Evolutionary conservation across 148 eudicot genomes (phyloP).

Genomic region (Limonium bicolor): DNA sequence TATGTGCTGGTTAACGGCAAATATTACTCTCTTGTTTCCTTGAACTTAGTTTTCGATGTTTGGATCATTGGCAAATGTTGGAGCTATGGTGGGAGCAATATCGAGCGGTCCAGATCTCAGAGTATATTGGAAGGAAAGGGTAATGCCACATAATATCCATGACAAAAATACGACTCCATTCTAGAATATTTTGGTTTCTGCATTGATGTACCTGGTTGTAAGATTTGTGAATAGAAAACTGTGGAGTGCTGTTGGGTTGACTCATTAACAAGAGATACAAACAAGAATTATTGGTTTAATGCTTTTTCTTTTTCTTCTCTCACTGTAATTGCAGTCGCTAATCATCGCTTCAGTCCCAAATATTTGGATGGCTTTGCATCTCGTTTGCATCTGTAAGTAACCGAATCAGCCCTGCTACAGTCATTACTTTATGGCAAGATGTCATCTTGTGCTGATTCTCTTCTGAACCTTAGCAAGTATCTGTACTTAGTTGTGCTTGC

Average conservation of each 20-base stretch:
- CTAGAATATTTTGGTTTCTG: too few relatives aligned
- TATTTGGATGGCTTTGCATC: conserved; percentile 45
- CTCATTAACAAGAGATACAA: too few relatives aligned
- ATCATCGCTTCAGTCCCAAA: conserved; percentile 57
- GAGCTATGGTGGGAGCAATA: conserved; percentile 95
- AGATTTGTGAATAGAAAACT: too few relatives aligned
- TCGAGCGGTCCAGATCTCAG: conserved; percentile 83
- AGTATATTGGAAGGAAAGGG: conserved; percentile 82
- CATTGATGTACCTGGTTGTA: too few relatives aligned
- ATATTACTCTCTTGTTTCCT: background rate
- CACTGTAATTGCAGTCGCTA: conserved; percentile 25
- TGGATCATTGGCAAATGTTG: conserved; percentile 85
- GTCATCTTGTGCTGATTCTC: background rate
- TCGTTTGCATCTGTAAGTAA: conserved; percentile 44
- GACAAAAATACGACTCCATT: too few relatives aligned
- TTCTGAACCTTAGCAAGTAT: too few relatives aligned
- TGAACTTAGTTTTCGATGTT: conserved; percentile 58
- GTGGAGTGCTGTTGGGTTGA: too few relatives aligned
- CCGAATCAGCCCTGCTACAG: background rate
- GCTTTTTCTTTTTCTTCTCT: too few relatives aligned
- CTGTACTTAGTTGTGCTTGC: too few relatives aligned
- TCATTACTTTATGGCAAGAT: background rate
- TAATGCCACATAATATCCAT: conserved; percentile 15
- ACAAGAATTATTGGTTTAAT: too few relatives aligned
- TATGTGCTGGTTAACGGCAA: background rate